A percentile compares a stretch with the other conserved stretches of the same genome.
These are phyloP conservation scores for Syzygium grande DNA, from an alignment of 345 rosid species.

Conservation along the genomic window DNA sequence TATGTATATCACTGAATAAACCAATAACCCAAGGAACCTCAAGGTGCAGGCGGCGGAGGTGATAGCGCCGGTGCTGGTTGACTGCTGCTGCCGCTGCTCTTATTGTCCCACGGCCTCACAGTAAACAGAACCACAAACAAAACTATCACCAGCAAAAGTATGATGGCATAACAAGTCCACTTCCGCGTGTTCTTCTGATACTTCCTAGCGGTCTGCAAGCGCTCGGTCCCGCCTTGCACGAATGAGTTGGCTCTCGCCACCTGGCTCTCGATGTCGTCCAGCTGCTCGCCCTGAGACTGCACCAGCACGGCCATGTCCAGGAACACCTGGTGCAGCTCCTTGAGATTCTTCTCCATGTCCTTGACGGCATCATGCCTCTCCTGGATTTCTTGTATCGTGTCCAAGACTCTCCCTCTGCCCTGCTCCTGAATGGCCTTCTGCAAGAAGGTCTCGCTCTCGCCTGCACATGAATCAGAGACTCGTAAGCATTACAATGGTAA, in stretches of 20 bases:
- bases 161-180: slow-evolving; percentile 52
- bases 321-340: slow-evolving; percentile 79
- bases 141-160: slow-evolving; percentile 18
- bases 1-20: not conserved
- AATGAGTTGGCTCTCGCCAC: slow-evolving; percentile 65
- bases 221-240: slow-evolving; percentile 46
- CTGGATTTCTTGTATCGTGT: slow-evolving; percentile 74
- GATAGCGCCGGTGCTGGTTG: not conserved
- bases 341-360: slow-evolving; percentile 64
- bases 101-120: slow-evolving; percentile 22
- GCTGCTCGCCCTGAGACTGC: slow-evolving; percentile 72
- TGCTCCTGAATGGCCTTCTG: slow-evolving; percentile 84
- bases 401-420: slow-evolving; percentile 70
- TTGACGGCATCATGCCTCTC: slow-evolving; percentile 75
- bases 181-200: slow-evolving; percentile 54
- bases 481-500: not conserved
- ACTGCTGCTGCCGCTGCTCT: not conserved
- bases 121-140: slow-evolving; percentile 24
- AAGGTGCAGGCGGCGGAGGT: not conserved
- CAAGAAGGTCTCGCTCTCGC: slow-evolving; percentile 67
- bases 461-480: slow-evolving; percentile 7
- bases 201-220: slow-evolving; percentile 41
- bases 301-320: slow-evolving; percentile 84
- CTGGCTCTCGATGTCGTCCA: slow-evolving; percentile 73
- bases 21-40: not conserved